A percentile compares a stretch with the other conserved stretches of the same genome.
These are phyloP conservation scores for Scedosporium boydii DNA, from an alignment of 2,329 filamentous ascomycete genomes.

Conservation along the genomic window DNA sequence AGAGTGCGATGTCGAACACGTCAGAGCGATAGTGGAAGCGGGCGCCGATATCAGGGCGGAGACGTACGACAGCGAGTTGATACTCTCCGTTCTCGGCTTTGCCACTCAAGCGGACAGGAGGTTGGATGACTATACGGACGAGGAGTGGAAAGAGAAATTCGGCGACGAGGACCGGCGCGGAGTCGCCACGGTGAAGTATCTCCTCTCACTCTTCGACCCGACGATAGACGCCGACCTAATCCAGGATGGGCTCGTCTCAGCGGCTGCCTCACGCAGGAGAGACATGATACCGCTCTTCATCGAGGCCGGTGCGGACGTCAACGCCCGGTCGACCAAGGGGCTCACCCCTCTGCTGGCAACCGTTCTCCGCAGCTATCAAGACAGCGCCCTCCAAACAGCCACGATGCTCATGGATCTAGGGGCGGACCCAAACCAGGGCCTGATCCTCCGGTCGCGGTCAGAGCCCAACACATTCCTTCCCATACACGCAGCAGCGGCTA, in stretches of 20 bases:
- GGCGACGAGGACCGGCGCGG: too few species aligned
- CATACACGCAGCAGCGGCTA: slow-evolving; percentile 25
- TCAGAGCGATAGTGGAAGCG: background rate
- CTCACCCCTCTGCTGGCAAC: background rate
- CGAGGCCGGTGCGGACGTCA: slow-evolving; percentile 17
- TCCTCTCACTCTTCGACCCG: background rate
- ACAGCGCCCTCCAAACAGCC: slow-evolving; percentile 11
- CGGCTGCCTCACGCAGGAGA: background rate
- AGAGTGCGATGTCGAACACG: background rate
- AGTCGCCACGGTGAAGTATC: background rate
- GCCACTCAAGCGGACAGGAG: too few species aligned
- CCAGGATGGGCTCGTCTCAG: background rate
- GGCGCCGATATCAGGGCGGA: background rate
- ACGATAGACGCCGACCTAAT: background rate
- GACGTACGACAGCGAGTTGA: too few species aligned
- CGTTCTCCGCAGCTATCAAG: background rate
- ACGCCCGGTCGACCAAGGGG: slow-evolving; percentile 10
- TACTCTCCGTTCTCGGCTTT: too few species aligned
- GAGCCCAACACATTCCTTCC: slow-evolving; percentile 21
- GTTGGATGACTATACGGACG: too few species aligned
- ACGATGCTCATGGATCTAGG: slow-evolving; percentile 21
- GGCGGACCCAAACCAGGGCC: slow-evolving; percentile 13
- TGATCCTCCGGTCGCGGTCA: background rate
- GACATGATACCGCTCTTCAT: background rate
- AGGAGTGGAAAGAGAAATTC: too few species aligned